Evolutionary conservation across 1,139 yeast species (phyloP).

Genomic region (Candida mesenterica): DNA sequence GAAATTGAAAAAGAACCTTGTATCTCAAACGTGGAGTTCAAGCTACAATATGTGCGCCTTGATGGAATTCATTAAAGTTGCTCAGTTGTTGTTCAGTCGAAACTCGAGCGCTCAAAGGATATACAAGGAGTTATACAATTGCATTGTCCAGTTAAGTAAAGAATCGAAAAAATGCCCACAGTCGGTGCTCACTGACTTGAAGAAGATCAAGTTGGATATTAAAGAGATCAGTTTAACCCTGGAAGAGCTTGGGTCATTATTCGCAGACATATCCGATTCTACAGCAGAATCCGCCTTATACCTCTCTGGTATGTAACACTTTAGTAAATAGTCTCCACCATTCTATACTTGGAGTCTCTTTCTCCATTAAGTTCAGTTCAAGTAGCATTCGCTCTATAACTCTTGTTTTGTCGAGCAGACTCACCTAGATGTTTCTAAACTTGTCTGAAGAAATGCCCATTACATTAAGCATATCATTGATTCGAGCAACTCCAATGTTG

Average conservation of each 20-base stretch:
- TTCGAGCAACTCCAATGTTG: conserved; percentile 30
- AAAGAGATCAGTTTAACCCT: not conserved
- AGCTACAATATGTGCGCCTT: conserved; percentile 23
- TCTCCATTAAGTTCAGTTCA: no score
- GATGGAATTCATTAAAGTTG: conserved; percentile 28
- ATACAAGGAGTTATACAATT: conserved; percentile 4
- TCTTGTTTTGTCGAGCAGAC: no score
- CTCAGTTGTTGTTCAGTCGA: conserved; percentile 7
- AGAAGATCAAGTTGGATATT: conserved; percentile 1
- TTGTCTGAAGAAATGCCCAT: conserved; percentile 15
- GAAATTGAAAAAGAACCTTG: conserved; percentile 19
- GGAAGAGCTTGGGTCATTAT: not conserved
- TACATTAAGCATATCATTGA: conserved; percentile 22
- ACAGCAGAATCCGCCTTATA: not conserved
- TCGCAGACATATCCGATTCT: not conserved
- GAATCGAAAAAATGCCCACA: conserved; percentile 9
- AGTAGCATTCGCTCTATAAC: no score
- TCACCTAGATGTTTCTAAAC: not conserved
- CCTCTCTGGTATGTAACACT: not conserved
- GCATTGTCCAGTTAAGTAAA: conserved; percentile 9
- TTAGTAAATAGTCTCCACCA: no score
- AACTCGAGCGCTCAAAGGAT: not conserved
- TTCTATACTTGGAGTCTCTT: no score
- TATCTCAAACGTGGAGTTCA: conserved; percentile 21
- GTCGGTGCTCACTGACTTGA: conserved; percentile 6